phyloP scores from a whole-genome alignment of 495 filamentous ascomycete genomes.

The Choiromyces venosus region DNA sequence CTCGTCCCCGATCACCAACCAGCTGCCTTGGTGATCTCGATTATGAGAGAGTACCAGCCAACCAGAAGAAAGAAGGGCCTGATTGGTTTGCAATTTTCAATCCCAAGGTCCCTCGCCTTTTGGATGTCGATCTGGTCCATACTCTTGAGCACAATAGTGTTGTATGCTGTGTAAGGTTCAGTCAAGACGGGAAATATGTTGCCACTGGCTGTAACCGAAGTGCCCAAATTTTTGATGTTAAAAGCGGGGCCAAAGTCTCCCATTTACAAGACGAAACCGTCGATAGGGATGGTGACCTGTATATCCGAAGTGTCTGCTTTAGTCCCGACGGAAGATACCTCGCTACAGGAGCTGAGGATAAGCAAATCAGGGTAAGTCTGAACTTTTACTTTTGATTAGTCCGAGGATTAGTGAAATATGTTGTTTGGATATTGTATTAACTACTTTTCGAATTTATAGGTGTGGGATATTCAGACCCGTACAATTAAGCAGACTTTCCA shows the following conservation, averaged over 20 bases:
- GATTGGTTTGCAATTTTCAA: constrained; percentile 94
- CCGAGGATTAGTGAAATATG: constrained; percentile 9
- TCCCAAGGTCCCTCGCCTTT: constrained; percentile 69
- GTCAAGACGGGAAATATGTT: constrained; percentile 79
- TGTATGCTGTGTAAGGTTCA: constrained; percentile 87
- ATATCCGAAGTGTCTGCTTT: constrained; percentile 89
- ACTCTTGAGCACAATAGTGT: constrained; percentile 80
- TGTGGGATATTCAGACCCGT: constrained; percentile 76
- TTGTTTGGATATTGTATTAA: too few species aligned
- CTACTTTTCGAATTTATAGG: constrained; percentile 49
- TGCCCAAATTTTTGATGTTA: constrained; percentile 84
- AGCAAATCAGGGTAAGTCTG: constrained; percentile 72
- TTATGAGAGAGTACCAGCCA: constrained; percentile 70
- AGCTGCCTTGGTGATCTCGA: constrained; percentile 87
- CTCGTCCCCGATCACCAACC: constrained; percentile 63
- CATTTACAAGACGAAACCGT: constrained; percentile 76
- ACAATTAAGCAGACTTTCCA: constrained; percentile 75
- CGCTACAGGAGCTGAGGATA: constrained; percentile 85
- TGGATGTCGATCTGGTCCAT: constrained; percentile 85
- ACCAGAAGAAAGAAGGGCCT: constrained; percentile 72
- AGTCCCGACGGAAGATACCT: constrained; percentile 85
- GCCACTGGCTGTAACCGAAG: constrained; percentile 86
- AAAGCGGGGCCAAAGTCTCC: constrained; percentile 69
- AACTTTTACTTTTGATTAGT: neutral
- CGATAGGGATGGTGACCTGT: constrained; percentile 77